Evolutionary conservation across 257 asterid species (phyloP).

Genomic region (Solanum peruvianum): DNA sequence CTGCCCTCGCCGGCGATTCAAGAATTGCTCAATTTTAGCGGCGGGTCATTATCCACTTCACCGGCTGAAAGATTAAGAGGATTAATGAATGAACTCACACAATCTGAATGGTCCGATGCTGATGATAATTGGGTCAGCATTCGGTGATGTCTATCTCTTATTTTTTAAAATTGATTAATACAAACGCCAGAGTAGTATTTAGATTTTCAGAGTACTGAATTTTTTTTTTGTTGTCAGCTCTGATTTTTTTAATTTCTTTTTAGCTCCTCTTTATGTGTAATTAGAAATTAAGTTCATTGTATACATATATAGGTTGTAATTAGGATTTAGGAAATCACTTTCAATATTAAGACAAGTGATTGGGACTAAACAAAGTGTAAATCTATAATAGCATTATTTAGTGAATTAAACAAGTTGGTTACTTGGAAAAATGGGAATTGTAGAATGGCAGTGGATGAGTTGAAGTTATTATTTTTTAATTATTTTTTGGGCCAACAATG

Average conservation of each 20-base stretch:
- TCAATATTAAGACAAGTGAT: not conserved
- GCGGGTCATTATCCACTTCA: slow-evolving; percentile 11
- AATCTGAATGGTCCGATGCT: slow-evolving; percentile 34
- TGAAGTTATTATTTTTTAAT: not conserved
- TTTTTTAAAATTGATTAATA: not conserved
- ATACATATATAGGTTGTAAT: not conserved
- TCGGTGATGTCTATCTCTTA: slow-evolving; percentile 26
- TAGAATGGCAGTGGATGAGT: not conserved
- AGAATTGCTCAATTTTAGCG: slow-evolving; percentile 5
- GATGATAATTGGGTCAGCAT: slow-evolving; percentile 56
- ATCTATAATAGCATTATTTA: not conserved
- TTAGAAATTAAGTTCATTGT: not conserved
- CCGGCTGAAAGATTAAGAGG: slow-evolving; percentile 34
- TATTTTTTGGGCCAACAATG: not conserved
- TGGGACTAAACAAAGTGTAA: not conserved
- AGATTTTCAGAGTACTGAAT: slow-evolving; percentile 4
- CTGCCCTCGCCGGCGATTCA: slow-evolving; percentile 22
- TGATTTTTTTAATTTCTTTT: not conserved
- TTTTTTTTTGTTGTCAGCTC: slow-evolving; percentile 7
- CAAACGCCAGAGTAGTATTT: not conserved
- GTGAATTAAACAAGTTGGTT: not conserved
- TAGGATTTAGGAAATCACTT: not conserved
- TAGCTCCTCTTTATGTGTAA: not conserved
- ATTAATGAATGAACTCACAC: slow-evolving; percentile 8
- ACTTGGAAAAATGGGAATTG: slow-evolving; percentile 20